Evolutionary conservation across 2,329 filamentous ascomycete species (phyloP), one percentile per base, ranked within the genome.

Genomic region (Xylaria sp.): DNA sequence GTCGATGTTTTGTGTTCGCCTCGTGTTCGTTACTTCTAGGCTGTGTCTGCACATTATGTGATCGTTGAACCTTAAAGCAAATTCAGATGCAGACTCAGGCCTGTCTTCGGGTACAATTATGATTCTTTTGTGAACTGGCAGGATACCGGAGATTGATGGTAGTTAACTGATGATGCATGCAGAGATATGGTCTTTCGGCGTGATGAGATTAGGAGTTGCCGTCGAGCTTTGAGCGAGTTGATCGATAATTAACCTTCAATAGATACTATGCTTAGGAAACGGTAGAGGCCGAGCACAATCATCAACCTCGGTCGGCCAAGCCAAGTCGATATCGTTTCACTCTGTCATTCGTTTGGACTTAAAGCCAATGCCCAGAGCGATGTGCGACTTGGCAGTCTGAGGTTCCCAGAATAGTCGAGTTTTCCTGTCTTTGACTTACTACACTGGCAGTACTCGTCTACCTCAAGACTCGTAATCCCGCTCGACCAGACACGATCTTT

Each of bases 311-410:
- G 42, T 56, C 33, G 25, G 51, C 57, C 40, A 53, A 56, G 38
- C 7, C 17, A 56, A 17, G 49, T 19, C 11, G 23, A 58, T 45
- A 50, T 28, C 51, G 31, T 38, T 43, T 51, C 45, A 40, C 42
- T 37, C 17, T 31, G 49, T 37, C 19, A 42, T 38, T 28, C 19
- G 17, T 40, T 12, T 11, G 40, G 33, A 43, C 45, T 33, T 17
- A 33, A 60, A 52, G 60, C 37, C 33, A 63, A 47, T 53, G 57
- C 57, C 42, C 49, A 57, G 52, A 53, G 40, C 11, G 9, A 40
- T 51, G 21, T 14, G n/a, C 21, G 25, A 40, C 61, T 61, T 57
- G 61, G 61, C 61, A 53, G 42, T 21, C 19, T 21, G n/a, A 19
- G n/a, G 37, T 54, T 28, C 11, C 15, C 42, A 35, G 25, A 37